Evolutionary conservation across 192 early-diverging fungal species (phyloP), one percentile per base, ranked within the genome.

Genomic region (Coemansia sp.): DNA sequence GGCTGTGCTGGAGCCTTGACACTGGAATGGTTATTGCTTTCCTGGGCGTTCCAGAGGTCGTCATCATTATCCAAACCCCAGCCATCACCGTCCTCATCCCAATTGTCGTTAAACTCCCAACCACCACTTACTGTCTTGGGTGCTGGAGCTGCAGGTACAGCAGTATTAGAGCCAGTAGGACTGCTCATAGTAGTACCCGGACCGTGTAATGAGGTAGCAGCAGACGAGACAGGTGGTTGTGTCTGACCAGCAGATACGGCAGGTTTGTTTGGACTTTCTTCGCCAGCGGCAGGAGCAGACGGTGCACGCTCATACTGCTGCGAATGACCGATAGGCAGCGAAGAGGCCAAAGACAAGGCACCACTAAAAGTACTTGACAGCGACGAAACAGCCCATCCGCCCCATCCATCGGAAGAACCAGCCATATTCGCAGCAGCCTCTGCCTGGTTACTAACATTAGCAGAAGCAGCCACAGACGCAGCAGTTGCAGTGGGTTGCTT

Each of bases 321-420:
- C 57, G 51, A 31, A 33, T 66, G 58, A 19, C 59, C 63, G 56
- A 59, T 61, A 9, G 68, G 65, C 63, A 64, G 32, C n/a, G 79
- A 69, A 11, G 69, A 67, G 2, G 79, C 79, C 6, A 80, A 59
- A 20, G 79, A 81, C 10, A 81, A 23, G 5, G 74, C 79, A 7
- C 74, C 74, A 14, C 63, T 70, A 23, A 81, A 62, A 22, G 74
- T 81, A 33, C 66, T 89, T 19, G 88, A 85, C 51, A 92, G 74
- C 10, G 91, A 92, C 4, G 92, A 91, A 4, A 94, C 89, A 0
- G 95, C 95, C 95, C 95, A 95, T 6, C 90, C 91, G 51, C 90
- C 88, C 91, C 93, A 94, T 25, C 89, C 88, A 23, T 74, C 66
- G 59, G 86, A 78, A 17, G 76, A 76, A 24, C 68, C 80, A 4